Evolutionary conservation across 768 basidiomycete genomes (phyloP), one percentile per base, ranked within the genome.

Genomic region (Boletus coccyginus): DNA sequence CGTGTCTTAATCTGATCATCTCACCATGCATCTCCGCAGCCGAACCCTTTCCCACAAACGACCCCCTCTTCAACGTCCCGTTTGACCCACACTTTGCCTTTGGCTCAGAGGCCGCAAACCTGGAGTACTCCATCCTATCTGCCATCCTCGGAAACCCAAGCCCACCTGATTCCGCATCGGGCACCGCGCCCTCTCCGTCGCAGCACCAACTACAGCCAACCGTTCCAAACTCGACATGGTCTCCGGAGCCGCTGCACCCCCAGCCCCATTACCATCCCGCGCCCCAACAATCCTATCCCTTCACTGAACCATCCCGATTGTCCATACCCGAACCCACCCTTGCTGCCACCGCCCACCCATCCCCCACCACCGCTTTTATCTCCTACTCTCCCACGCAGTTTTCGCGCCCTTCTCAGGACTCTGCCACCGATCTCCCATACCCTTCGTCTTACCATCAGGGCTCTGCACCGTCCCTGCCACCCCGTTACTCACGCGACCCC

Each of bases 111-210:
- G 92, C 91, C 10, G 94, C 93, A 24, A 94, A 94, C 69, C 78
- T 93, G 58, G 96, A 98, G 69, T 98, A 97, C 73, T 92, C 92
- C 46, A 96, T 97, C 62, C 83, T 98, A 7, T 92, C 91, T 46
- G 85, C 89, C 24, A 95, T 98, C 67, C 81, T 98, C 48, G 93
- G 91, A 39, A 90, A 85, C 62, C 81, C 86, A 35, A 87, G 85
- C 67, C 83, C 73, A 5, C 70, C 73, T 9, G 72, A 73, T 39
- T 71, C 70, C 2, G 68, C 66, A 0, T 64, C 69, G 3, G 53
- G 46, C 3, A 14, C 62, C 8, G 64, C 67, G 0, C 69, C 69
- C 1, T 73, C 71, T 1, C 71, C 69, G 7, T 65, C 66, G 9
- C 73, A 71, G 16, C 64, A 59, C 10, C 64, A 66, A 12, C 39